Percentiles rank a stretch among this genome's conserved stretches.
These are phyloP conservation scores for Viridothelium virens DNA, from an alignment of 495 filamentous ascomycete species.

Conservation along the genomic window DNA sequence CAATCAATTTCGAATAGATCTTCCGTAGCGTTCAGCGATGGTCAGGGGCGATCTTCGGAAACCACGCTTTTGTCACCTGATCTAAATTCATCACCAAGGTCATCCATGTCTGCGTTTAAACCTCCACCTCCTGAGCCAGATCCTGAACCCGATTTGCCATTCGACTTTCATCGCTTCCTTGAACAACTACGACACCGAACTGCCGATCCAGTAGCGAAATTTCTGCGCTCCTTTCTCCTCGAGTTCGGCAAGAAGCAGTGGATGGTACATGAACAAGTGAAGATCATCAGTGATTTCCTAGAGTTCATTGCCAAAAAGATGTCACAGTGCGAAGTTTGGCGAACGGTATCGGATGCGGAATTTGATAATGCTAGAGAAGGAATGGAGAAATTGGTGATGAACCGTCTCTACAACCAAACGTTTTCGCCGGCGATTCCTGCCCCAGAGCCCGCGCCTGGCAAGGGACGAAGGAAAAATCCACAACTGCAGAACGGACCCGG, in stretches of 20 bases:
- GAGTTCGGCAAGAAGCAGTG: slow-evolving; percentile 98
- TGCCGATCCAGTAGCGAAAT: slow-evolving; percentile 92
- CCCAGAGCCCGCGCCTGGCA: slow-evolving; percentile 62
- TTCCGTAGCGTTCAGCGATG: slow-evolving; percentile 10
- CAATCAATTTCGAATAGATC: slow-evolving; percentile 14
- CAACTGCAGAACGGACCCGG: slow-evolving; percentile 60
- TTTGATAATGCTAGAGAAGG: slow-evolving; percentile 98
- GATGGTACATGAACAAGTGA: slow-evolving; percentile 99
- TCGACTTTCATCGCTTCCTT: slow-evolving; percentile 96
- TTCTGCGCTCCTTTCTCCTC: slow-evolving; percentile 83
- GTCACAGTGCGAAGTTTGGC: slow-evolving; percentile 97
- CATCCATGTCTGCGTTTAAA: slow-evolving; percentile 52
- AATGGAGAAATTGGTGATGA: slow-evolving; percentile 99
- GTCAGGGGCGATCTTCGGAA: slow-evolving; percentile 13
- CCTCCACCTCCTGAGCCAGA: slow-evolving; percentile 77
- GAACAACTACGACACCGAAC: slow-evolving; percentile 92
- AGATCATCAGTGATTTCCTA: slow-evolving; percentile 94
- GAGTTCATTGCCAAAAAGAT: slow-evolving; percentile 98
- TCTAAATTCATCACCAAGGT: slow-evolving; percentile 40
- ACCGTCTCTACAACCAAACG: slow-evolving; percentile 88
- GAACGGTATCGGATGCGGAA: slow-evolving; percentile 87
- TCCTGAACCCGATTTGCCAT: slow-evolving; percentile 80
- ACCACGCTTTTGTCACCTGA: slow-evolving; percentile 1
- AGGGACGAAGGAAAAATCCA: slow-evolving; percentile 61
- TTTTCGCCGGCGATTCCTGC: slow-evolving; percentile 89